phyloP scores from a whole-genome alignment of 2,329 filamentous ascomycete genomes.

The Hypoxylon sp. region DNA sequence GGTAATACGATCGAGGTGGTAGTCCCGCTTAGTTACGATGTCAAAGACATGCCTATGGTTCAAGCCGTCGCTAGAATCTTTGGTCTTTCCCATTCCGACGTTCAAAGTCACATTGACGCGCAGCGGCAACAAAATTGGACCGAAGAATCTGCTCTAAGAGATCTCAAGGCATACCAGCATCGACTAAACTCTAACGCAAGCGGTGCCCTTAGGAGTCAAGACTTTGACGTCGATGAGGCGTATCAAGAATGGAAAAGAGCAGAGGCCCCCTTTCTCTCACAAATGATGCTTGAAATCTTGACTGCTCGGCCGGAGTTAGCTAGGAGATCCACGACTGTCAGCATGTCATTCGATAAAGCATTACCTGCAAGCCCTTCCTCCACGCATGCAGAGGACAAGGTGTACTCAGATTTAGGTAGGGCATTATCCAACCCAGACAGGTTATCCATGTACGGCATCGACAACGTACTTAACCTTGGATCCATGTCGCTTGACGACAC shows the following conservation, averaged over 20 bases:
- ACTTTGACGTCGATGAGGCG: slow-evolving; percentile 91
- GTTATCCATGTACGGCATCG: slow-evolving; percentile 64
- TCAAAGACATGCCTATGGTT: slow-evolving; percentile 97
- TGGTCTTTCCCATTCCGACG: slow-evolving; percentile 81
- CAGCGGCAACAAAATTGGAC: slow-evolving; percentile 84
- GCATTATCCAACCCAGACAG: slow-evolving; percentile 65
- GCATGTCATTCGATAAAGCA: slow-evolving; percentile 63
- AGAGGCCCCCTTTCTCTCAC: slow-evolving; percentile 88
- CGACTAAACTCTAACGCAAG: slow-evolving; percentile 85
- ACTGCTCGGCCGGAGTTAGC: slow-evolving; percentile 88
- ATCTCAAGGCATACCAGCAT: slow-evolving; percentile 94
- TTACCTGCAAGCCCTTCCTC: slow-evolving; percentile 70
- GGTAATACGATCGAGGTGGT: slow-evolving; percentile 83
- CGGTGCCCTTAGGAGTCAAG: slow-evolving; percentile 82
- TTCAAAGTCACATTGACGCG: slow-evolving; percentile 89
- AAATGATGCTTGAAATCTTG: slow-evolving; percentile 93
- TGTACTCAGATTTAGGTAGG: slow-evolving; percentile 68
- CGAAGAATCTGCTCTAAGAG: slow-evolving; percentile 88
- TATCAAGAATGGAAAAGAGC: slow-evolving; percentile 92
- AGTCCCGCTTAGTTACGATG: slow-evolving; percentile 87
- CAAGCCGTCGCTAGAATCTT: slow-evolving; percentile 90
- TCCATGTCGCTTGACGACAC: slow-evolving; percentile 73
- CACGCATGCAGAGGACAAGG: slow-evolving; percentile 66
- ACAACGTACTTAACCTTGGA: slow-evolving; percentile 78
- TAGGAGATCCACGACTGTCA: slow-evolving; percentile 76